Percentiles rank a stretch among this genome's conserved stretches.
phyloP scores from a whole-genome alignment of 805 yeast genomes.

The Wickerhamiella hasegawae region DNA sequence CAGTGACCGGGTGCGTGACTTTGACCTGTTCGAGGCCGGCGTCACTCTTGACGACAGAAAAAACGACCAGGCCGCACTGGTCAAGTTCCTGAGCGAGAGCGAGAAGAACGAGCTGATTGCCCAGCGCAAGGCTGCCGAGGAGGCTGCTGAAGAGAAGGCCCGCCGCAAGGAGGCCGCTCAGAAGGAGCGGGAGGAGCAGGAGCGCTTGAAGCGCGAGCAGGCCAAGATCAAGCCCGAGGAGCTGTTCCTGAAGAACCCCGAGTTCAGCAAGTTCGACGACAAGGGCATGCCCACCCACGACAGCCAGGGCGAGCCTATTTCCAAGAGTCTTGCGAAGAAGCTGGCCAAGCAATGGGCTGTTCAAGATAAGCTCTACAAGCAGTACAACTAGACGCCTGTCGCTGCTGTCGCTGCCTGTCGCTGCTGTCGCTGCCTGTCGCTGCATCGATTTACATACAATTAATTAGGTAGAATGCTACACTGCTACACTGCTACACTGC shows the following conservation, averaged over 20 bases:
- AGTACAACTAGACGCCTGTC: constrained; percentile 24
- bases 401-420: too few relatives aligned
- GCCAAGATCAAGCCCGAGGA: constrained; percentile 56
- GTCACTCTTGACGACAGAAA: constrained; percentile 81
- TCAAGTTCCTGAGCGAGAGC: constrained; percentile 57
- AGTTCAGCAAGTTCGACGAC: constrained; percentile 69
- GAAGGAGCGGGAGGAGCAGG: constrained; percentile 19
- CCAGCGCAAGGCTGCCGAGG: constrained; percentile 40
- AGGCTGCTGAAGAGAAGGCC: constrained; percentile 36
- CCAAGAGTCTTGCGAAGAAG: constrained; percentile 78
- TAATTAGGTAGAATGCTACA: too few relatives aligned
- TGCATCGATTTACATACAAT: too few relatives aligned
- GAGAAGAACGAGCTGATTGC: constrained; percentile 52
- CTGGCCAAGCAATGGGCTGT: constrained; percentile 58
- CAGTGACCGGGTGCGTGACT: constrained; percentile 58
- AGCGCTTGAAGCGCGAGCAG: constrained; percentile 54
- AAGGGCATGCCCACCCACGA: constrained; percentile 70
- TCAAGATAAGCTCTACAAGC: constrained; percentile 70
- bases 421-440: too few relatives aligned
- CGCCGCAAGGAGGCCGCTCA: constrained; percentile 35
- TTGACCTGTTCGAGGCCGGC: constrained; percentile 56
- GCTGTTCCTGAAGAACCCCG: constrained; percentile 43
- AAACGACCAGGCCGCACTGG: constrained; percentile 59
- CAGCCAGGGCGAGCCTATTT: constrained; percentile 51
- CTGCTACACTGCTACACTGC: too few relatives aligned